Base-by-base conservation (phyloP, 495 filamentous ascomycete species). In the Parathielavia appendiculata region DNA sequence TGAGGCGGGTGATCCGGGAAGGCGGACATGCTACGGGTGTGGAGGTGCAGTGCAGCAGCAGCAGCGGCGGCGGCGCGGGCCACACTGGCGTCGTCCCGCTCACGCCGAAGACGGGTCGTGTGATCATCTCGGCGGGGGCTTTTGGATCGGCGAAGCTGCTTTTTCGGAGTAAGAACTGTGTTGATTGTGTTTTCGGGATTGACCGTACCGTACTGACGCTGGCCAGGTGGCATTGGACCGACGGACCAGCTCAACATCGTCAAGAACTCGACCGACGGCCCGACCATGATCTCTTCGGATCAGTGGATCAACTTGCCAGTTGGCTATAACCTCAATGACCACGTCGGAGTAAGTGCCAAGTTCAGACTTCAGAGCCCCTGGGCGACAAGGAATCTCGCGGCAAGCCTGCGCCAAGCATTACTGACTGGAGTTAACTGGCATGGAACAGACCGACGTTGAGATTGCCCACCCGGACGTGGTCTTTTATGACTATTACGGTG, bases 221-320 rank as follows among this genome's bases (percentile, higher is more conserved):
- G 12, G 10, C 12, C 43, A 61, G 62, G 65, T 61, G 82, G 83
- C n/a, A 87, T 88, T 65, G 84, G 84, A 10, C 81, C 80, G 38
- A 66, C 70, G 4, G 79, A 82, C 56, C 78, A 82, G 69, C 78
- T 86, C 22, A 73, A 79, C 55, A 66, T 80, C 13, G 79, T 83
- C 30, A 75, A 79, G 55, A 71, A 75, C 51, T 77, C 77, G n/a
- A 72, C 75, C 1, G 74, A 80, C 49, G 80, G 83, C 13, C 66
- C 77, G 6, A 72, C 67, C 11, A 75, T 83, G 75, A 74, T 81
- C 52, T 69, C 58, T 11, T 63, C 59, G 16, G 67, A 71, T 1
- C 60, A 81, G 17, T 89, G 86, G 86, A 85, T 90, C 65, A 76
- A 83, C 54, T 73, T 87, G 13, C 86, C 87, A 13, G 86, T 90